Base-by-base conservation (phyloP, 192 early-diverging fungal species). In the Endogone sp. region DNA sequence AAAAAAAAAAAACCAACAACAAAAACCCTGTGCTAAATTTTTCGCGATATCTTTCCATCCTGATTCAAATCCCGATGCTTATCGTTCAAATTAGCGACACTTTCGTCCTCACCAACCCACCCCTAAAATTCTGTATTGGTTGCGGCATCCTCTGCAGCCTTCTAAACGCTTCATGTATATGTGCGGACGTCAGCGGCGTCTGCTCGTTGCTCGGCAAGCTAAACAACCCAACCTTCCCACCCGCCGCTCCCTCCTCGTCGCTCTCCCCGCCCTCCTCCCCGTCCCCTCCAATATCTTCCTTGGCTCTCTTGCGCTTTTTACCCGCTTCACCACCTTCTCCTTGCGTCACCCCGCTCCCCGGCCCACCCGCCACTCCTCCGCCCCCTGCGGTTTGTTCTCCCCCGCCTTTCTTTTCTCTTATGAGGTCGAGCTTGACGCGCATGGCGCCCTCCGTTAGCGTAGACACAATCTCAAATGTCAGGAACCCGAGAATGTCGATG, bases 401-500 rank as follows among this genome's bases (percentile, higher is more conserved):
- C 31, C 31, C 62, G 56, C 55, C 63, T n/a, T 56, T 57, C 27
- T 76, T 63, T 22, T 71, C 72, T 31, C 63, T 69, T 28, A 86
- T 84, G n/a, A 86, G 75, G 68, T 86, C 91, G 31, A 79, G 76
- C 69, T 94, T 94, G 59, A 91, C 85, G n/a, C 81, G 74, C 64
- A 98, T 81, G 2, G 91, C 95, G 2, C 86, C 88, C 74, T 96
- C 94, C 22, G 97, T 99, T 25, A 99, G 75, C 21, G 85, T 91
- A 11, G 90, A 88, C 4, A 99, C 96, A 88, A 96, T 93, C 73
- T 99, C 98, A 71, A 91, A 96, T 0, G 91, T 93, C 30, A 99
- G 77, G 72, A 99, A 99, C 10, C 98, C 98, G 3, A 98, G 81
- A 64, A 95, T 95, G 72, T 99, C 98, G 72, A 98, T 92, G 57